A percentile compares a stretch with the other conserved stretches of the same genome.
phyloP scores from a whole-genome alignment of 2,329 filamentous ascomycete species.

The Capronia americana region DNA sequence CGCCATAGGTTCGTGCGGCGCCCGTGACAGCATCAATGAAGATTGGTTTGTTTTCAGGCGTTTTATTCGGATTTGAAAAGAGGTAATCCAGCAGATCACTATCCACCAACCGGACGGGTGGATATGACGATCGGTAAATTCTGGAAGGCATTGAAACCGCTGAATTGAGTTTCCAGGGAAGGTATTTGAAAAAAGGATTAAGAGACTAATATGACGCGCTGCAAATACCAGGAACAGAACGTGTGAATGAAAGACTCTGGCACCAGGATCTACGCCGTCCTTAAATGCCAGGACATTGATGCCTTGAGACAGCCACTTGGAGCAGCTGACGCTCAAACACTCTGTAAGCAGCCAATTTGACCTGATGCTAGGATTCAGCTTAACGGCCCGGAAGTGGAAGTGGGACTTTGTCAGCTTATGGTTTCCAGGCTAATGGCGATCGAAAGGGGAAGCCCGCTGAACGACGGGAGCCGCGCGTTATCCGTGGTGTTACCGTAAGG shows the following conservation, averaged over 20 bases:
- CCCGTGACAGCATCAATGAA: constrained; percentile 33
- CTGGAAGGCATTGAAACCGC: neutral
- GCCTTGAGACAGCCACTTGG: neutral
- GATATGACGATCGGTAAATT: constrained; percentile 28
- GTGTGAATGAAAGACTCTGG: neutral
- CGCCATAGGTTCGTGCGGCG: constrained; percentile 25
- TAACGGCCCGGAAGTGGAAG: neutral
- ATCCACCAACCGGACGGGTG: constrained; percentile 26
- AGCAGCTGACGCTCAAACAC: neutral
- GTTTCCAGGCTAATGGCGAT: neutral
- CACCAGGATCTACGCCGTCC: neutral
- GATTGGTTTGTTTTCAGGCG: constrained; percentile 30
- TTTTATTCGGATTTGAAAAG: constrained; percentile 33
- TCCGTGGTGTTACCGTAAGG: neutral
- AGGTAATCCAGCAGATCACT: constrained; percentile 28
- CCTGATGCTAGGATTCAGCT: neutral
- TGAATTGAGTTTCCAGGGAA: neutral
- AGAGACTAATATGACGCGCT: neutral
- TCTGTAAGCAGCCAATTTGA: neutral
- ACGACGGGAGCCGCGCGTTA: neutral
- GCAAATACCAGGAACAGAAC: neutral
- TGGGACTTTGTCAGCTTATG: neutral
- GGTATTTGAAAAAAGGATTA: neutral
- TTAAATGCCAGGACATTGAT: neutral
- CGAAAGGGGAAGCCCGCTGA: neutral